Conservation (phyloP, 345 rosid genomes). For the Stellera chamaejasme region DNA sequence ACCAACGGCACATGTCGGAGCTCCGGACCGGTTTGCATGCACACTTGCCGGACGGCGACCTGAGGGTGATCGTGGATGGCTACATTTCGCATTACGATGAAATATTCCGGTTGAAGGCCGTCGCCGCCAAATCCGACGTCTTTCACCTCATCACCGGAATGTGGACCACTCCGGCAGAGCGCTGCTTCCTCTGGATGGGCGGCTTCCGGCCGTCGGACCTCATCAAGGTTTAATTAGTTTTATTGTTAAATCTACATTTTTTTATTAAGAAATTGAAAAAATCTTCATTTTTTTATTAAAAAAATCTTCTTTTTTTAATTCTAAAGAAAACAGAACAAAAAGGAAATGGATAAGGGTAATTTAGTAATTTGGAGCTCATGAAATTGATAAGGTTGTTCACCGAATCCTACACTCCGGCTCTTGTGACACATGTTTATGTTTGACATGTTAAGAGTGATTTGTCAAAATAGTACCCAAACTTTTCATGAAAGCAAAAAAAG, state of each 20-base stretch:
- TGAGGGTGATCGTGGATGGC: constrained; percentile 62
- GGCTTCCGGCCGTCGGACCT: constrained; percentile 94
- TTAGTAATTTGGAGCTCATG: not conserved
- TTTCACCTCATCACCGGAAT: constrained; percentile 83
- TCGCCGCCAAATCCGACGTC: constrained; percentile 73
- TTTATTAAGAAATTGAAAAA: too few relatives aligned
- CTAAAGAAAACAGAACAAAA: not conserved
- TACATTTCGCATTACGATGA: constrained; percentile 84
- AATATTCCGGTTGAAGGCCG: constrained; percentile 57
- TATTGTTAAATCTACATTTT: too few relatives aligned
- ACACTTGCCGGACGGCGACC: constrained; percentile 65
- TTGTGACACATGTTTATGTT: constrained; percentile 9
- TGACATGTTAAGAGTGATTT: constrained; percentile 1
- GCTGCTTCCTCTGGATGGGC: constrained; percentile 98
- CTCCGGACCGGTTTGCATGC: constrained; percentile 68
- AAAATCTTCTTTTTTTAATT: not conserved
- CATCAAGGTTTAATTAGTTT: constrained; percentile 50
- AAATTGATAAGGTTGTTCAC: not conserved
- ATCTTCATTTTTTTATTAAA: not conserved
- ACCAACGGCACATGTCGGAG: constrained; percentile 76
- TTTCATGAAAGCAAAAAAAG: not conserved
- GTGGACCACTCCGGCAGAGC: constrained; percentile 89
- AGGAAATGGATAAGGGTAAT: not conserved
- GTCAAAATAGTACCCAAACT: constrained; percentile 1
- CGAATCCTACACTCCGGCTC: constrained; percentile 2